phyloP scores from a whole-genome alignment of 78 protist species.

The Parvularia atlantis region DNA sequence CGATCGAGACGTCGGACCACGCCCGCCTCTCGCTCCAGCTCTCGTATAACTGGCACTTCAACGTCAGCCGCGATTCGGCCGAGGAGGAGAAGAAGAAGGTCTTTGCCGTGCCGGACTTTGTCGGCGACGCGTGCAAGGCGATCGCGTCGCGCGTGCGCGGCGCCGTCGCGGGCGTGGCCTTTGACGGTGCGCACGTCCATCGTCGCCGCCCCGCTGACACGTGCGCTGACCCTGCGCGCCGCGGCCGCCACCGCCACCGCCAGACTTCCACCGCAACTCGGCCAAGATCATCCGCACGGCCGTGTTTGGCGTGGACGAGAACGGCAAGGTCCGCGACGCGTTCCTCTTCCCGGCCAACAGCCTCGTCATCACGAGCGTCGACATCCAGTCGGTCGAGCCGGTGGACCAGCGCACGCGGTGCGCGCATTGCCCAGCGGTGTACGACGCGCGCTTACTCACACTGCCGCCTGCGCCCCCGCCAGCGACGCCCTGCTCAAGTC shows the following conservation, averaged over 20 bases:
- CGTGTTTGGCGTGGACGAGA: conserved; percentile 70
- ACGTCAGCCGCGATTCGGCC: conserved; percentile 20
- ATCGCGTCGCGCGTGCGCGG: conserved; percentile 81
- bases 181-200: too few species aligned
- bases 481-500: conserved; percentile 33
- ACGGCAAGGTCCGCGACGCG: conserved; percentile 22
- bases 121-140: conserved; percentile 88
- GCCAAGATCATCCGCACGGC: conserved; percentile 72
- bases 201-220: too few species aligned
- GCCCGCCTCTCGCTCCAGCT: conserved; percentile 75
- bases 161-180: conserved; percentile 67
- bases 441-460: too few species aligned
- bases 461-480: too few species aligned
- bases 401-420: conserved; percentile 82
- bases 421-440: too few species aligned
- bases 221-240: too few species aligned
- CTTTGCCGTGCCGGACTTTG: conserved; percentile 82
- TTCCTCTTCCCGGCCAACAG: conserved; percentile 65
- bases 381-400: conserved; percentile 89
- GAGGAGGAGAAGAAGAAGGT: conserved; percentile 35
- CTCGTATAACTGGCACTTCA: conserved; percentile 81
- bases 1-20: conserved; percentile 85
- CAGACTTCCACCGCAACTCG: conserved; percentile 81
- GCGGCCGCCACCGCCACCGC: too few species aligned
- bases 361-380: conserved; percentile 77